Conservation (phyloP, 2,329 filamentous ascomycete genomes). For the Parascedosporium putredinis region DNA sequence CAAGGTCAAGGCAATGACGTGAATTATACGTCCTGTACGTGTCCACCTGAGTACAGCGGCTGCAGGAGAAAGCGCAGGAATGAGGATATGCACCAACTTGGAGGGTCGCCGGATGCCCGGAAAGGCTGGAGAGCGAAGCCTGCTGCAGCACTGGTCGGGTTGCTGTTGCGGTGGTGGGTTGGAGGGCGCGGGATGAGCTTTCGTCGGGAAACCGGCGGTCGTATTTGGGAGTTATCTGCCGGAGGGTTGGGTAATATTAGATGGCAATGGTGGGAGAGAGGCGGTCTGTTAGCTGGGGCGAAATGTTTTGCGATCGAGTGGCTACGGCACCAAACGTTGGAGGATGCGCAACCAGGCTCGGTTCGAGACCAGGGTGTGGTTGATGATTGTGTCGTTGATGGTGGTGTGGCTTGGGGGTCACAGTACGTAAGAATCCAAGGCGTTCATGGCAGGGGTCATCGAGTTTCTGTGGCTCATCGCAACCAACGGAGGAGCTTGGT, state of each 20-base stretch:
- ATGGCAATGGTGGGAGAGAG: not conserved
- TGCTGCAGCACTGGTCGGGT: not conserved
- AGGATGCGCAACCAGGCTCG: not conserved
- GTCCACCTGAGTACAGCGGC: not conserved
- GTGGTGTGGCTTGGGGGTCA: conserved; percentile 1
- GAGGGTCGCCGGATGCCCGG: conserved; percentile 1
- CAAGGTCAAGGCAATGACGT: conserved; percentile 1
- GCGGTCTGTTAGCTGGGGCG: not conserved
- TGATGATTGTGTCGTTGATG: not conserved
- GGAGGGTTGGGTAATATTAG: not conserved
- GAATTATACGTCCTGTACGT: not conserved
- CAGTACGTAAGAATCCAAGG: not conserved
- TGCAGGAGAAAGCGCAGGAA: not conserved
- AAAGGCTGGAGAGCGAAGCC: not conserved
- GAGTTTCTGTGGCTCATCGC: no score
- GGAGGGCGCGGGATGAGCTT: not conserved
- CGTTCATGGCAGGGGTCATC: no score
- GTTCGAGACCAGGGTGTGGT: not conserved
- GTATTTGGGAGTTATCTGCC: not conserved
- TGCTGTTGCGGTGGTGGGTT: not conserved
- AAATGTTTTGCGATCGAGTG: not conserved
- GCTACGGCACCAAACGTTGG: not conserved
- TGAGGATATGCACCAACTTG: not conserved
- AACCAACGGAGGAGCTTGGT: no score
- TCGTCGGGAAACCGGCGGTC: not conserved